phyloP scores from a whole-genome alignment of 192 early-diverging fungal species.

The Globomyces pollinis-pini region DNA sequence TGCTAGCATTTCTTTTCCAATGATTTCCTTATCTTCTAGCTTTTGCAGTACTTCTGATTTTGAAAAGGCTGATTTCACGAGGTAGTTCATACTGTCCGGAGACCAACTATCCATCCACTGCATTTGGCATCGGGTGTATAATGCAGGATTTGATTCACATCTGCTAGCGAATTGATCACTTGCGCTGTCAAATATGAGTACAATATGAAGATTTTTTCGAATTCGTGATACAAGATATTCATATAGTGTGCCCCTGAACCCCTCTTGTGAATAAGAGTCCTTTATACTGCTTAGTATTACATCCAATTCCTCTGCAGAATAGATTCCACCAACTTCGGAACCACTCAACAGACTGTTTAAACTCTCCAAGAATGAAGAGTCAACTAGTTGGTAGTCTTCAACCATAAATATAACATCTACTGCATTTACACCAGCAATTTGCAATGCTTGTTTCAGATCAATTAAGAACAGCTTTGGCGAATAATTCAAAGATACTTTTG shows the following conservation, averaged over 20 bases:
- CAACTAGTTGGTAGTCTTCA: slow-evolving; percentile 46
- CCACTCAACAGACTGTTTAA: slow-evolving; percentile 49
- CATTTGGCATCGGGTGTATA: slow-evolving; percentile 45
- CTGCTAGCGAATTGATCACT: slow-evolving; percentile 22
- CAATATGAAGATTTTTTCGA: slow-evolving; percentile 42
- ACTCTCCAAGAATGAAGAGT: slow-evolving; percentile 37
- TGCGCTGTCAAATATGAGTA: slow-evolving; percentile 37
- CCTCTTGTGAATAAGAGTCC: slow-evolving; percentile 39
- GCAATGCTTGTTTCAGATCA: slow-evolving; percentile 44
- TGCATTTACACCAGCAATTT: slow-evolving; percentile 29
- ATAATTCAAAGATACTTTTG: slow-evolving; percentile 31
- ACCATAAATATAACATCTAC: slow-evolving; percentile 39
- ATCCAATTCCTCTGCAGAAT: slow-evolving; percentile 49
- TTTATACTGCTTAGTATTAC: slow-evolving; percentile 32
- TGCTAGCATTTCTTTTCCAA: slow-evolving; percentile 24
- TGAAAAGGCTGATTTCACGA: slow-evolving; percentile 23
- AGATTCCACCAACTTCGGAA: slow-evolving; percentile 47
- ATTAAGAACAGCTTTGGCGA: slow-evolving; percentile 31
- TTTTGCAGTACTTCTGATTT: slow-evolving; percentile 6
- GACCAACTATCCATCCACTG: slow-evolving; percentile 44
- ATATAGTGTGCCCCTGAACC: slow-evolving; percentile 41
- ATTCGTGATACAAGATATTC: slow-evolving; percentile 47
- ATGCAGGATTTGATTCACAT: slow-evolving; percentile 51
- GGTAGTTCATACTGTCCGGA: slow-evolving; percentile 31
- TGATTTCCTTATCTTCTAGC: slow-evolving; percentile 17